Evolutionary conservation across 805 yeast species (phyloP).

Genomic region (Crinitomyces ghanaensis): DNA sequence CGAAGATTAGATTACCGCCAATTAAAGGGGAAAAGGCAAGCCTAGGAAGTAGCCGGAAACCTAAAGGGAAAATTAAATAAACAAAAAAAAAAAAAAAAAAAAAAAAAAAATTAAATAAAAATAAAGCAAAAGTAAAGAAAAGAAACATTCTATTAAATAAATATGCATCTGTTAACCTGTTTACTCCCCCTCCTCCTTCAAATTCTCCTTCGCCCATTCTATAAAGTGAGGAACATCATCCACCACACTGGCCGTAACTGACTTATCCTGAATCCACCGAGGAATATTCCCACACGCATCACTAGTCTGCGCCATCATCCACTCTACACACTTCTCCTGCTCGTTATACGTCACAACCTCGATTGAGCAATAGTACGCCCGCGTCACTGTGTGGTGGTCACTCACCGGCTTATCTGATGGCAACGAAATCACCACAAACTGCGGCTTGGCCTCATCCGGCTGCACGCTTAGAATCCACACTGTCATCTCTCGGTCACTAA

Average conservation of each 20-base stretch:
- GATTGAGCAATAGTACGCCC: slow-evolving; percentile 27
- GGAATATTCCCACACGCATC: slow-evolving; percentile 32
- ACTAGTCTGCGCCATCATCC: slow-evolving; percentile 31
- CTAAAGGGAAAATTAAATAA: neutral
- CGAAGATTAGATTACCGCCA: neutral
- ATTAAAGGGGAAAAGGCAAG: neutral
- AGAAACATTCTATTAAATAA: neutral
- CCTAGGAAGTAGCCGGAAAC: neutral
- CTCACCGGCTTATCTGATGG: slow-evolving; percentile 22
- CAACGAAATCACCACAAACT: slow-evolving; percentile 27
- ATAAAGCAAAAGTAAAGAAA: neutral
- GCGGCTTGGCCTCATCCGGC: slow-evolving; percentile 19
- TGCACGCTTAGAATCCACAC: slow-evolving; percentile 25
- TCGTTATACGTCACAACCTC: slow-evolving; percentile 22
- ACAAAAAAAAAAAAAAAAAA: neutral
- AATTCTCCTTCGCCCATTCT: slow-evolving; percentile 20
- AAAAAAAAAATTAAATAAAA: neutral
- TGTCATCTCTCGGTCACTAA: slow-evolving; percentile 26
- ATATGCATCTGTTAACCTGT: too few relatives aligned
- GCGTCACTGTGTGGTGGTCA: slow-evolving; percentile 11
- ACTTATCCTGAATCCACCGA: slow-evolving; percentile 26
- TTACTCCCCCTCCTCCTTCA: too few relatives aligned
- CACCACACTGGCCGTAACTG: slow-evolving; percentile 24
- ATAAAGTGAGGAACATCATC: slow-evolving; percentile 27
- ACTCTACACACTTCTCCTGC: slow-evolving; percentile 21